Conservation (phyloP, 352 stramenopile species). For the Saprolegnia parasitica region DNA sequence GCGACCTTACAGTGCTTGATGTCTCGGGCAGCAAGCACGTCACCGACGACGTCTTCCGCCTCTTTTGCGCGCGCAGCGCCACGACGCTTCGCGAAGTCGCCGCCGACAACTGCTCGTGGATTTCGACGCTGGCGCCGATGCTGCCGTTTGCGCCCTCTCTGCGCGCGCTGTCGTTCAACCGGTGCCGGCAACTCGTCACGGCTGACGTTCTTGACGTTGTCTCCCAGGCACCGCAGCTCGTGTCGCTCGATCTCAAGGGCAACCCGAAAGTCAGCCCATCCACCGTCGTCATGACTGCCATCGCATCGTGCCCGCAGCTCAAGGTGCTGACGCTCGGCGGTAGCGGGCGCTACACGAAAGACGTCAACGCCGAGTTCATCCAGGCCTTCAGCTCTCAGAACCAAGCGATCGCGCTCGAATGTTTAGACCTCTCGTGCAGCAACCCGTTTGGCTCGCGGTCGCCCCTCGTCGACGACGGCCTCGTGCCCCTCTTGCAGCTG, state of each 20-base stretch:
- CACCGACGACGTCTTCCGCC: constrained; percentile 2
- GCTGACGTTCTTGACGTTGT: background rate
- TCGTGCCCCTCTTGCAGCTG: constrained; percentile 7
- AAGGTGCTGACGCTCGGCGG: constrained; percentile 13
- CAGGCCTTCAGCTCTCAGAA: background rate
- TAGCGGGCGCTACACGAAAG: constrained; percentile 25
- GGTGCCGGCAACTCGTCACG: constrained; percentile 23
- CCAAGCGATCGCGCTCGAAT: constrained; percentile 4
- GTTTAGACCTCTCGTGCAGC: constrained; percentile 26
- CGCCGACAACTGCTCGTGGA: constrained; percentile 26
- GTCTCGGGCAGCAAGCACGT: constrained; percentile 26
- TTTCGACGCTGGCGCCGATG: constrained; percentile 1
- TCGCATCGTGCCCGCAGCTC: background rate
- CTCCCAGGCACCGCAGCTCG: background rate
- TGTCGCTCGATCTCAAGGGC: constrained; percentile 20
- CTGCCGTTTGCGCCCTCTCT: background rate
- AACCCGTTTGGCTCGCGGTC: constrained; percentile 29
- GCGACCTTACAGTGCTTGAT: constrained; percentile 14
- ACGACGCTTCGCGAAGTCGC: background rate
- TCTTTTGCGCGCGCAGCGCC: constrained; percentile 5
- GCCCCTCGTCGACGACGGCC: constrained; percentile 19
- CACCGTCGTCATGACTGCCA: background rate
- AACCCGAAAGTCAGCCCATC: constrained; percentile 10
- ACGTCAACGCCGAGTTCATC: constrained; percentile 16
- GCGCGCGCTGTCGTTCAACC: constrained; percentile 20